Conservation (phyloP, 2,329 filamentous ascomycete species). For the Arthrobotrys entomopaga region DNA sequence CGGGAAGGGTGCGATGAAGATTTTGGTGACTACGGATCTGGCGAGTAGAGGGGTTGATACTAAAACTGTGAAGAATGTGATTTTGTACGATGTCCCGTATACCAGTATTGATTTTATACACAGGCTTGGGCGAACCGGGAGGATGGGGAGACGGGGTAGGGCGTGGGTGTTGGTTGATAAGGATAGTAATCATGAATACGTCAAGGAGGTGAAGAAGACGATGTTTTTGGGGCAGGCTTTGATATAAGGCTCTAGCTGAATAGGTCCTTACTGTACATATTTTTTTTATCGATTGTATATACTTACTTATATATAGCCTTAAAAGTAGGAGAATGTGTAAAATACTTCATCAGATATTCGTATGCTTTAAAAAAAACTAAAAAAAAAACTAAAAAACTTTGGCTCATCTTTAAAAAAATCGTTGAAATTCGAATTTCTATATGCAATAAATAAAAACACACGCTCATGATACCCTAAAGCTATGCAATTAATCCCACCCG, state of each 20-base stretch:
- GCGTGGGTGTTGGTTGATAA: slow-evolving; percentile 91
- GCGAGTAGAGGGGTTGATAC: slow-evolving; percentile 95
- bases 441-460: slow-evolving; percentile 8
- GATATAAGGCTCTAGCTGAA: slow-evolving; percentile 16
- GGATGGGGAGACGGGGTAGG: slow-evolving; percentile 89
- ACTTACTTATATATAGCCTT: slow-evolving; percentile 30
- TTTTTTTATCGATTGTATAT: slow-evolving; percentile 5
- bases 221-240: slow-evolving; percentile 52
- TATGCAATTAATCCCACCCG: slow-evolving; percentile 9
- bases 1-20: slow-evolving; percentile 69
- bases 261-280: slow-evolving; percentile 11
- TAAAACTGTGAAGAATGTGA: slow-evolving; percentile 85
- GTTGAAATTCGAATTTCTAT: slow-evolving; percentile 11
- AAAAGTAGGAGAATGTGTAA: neutral
- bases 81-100: slow-evolving; percentile 97
- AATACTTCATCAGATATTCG: neutral
- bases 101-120: slow-evolving; percentile 99
- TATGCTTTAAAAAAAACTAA: no score
- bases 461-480: slow-evolving; percentile 17
- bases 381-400: no score
- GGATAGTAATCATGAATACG: slow-evolving; percentile 85
- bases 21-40: slow-evolving; percentile 92
- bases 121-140: slow-evolving; percentile 86
- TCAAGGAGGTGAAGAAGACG: slow-evolving; percentile 72
- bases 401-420: neutral